Evolutionary conservation across 2,329 filamentous ascomycete genomes (phyloP), one percentile per base, ranked within the genome.

Genomic region (Arachnomyces sp.): DNA sequence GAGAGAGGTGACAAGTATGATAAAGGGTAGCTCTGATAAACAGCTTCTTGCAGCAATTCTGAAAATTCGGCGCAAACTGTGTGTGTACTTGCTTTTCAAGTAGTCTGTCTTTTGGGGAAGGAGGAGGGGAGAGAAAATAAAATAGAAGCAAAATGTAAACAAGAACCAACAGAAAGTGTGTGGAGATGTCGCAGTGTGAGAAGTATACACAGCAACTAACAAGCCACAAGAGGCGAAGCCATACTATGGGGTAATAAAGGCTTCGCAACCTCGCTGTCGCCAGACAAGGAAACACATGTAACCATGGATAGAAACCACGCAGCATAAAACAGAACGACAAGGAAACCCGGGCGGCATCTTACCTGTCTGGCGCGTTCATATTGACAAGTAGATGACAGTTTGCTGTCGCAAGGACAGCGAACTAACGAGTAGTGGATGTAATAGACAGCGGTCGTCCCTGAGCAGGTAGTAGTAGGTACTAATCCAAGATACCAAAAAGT

Each of bases 341-440:
- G 14, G 14, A 40, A 40, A 35, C 39, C 32, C 32, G 34, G 42
- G 38, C 28, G 42, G 38, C 28, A 7, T 58, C 65, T 60, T 63
- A 76, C 72, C 69, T 65, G 47, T 72, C 69, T 50, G 69, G 69
- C 13, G 69, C 69, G 58, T 76, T 76, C 73, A 76, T 76, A 14
- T 50, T 60, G 52, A n/a, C n/a, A n/a, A n/a, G n/a, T n/a, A n/a
- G n/a, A n/a, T n/a, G n/a, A n/a, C n/a, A n/a, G n/a, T n/a, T n/a
- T n/a, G n/a, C n/a, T n/a, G n/a, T n/a, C n/a, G n/a, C n/a, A n/a
- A n/a, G n/a, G n/a, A n/a, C n/a, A n/a, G n/a, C n/a, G n/a, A n/a
- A n/a, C n/a, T n/a, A n/a, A n/a, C n/a, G n/a, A n/a, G n/a, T n/a
- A n/a, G n/a, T n/a, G n/a, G n/a, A n/a, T n/a, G n/a, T n/a, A n/a